Conservation (phyloP, 2,329 filamentous ascomycete species). For the Penicillium hordei region DNA sequence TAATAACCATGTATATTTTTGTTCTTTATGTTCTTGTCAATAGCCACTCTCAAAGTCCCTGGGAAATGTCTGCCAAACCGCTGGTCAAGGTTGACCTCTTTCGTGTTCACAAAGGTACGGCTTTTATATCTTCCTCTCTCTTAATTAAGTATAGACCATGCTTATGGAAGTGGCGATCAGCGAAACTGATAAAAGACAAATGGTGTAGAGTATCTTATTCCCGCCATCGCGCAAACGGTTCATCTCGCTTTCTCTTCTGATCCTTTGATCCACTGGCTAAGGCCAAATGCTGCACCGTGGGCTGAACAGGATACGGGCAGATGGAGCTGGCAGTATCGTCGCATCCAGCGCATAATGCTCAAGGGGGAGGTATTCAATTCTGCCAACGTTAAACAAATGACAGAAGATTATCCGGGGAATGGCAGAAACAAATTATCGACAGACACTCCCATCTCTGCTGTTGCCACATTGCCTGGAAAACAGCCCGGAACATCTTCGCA, state of each 20-base stretch:
- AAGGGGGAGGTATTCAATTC: constrained; percentile 24
- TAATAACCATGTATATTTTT: background rate
- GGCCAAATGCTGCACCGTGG: constrained; percentile 23
- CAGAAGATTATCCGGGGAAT: constrained; percentile 4
- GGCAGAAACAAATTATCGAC: background rate
- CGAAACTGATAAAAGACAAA: background rate
- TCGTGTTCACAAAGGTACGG: constrained; percentile 9
- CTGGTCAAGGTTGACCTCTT: constrained; percentile 9
- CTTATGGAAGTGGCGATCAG: background rate
- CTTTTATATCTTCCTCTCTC: background rate
- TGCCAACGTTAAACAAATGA: constrained; percentile 9
- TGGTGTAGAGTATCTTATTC: constrained; percentile 16
- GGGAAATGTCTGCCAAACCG: constrained; percentile 1
- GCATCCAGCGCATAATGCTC: constrained; percentile 22
- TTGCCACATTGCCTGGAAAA: background rate
- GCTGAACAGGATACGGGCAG: background rate
- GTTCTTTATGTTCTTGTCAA: background rate
- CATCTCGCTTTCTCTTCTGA: constrained; percentile 26
- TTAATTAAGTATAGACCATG: background rate
- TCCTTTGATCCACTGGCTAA: constrained; percentile 29
- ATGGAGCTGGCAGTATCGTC: constrained; percentile 27
- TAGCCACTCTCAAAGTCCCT: background rate
- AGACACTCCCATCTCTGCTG: background rate
- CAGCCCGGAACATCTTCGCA: background rate
- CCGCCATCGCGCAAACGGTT: constrained; percentile 21